phyloP scores from a whole-genome alignment of 805 yeast species.

The Diddensiella caesifluorescens region DNA sequence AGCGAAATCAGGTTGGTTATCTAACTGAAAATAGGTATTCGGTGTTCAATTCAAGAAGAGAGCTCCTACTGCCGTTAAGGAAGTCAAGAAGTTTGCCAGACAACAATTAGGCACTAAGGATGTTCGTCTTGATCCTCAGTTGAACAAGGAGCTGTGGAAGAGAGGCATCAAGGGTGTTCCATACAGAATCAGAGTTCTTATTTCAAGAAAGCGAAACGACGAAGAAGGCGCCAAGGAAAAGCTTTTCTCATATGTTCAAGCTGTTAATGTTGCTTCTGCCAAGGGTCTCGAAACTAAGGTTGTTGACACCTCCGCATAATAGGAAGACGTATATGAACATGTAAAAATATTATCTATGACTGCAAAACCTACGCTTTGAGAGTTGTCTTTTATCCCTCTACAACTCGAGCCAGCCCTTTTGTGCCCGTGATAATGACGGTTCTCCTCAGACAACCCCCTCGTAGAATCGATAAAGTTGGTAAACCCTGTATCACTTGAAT shows the following conservation, averaged over 20 bases:
- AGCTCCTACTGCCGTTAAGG: constrained; percentile 99
- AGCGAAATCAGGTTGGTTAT: neutral
- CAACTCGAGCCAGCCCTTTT: too few species aligned
- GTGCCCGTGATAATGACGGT: too few species aligned
- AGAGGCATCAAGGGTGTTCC: constrained; percentile 99
- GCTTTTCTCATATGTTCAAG: constrained; percentile 97
- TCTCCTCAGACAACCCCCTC: too few species aligned
- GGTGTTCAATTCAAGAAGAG: constrained; percentile 99
- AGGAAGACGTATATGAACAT: constrained; percentile 1
- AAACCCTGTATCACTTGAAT: too few species aligned
- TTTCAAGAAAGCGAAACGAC: constrained; percentile 99
- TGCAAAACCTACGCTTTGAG: too few species aligned
- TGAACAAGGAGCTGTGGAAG: constrained; percentile 98
- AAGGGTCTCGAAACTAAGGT: constrained; percentile 98
- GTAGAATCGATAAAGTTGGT: too few species aligned
- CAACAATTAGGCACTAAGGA: constrained; percentile 99
- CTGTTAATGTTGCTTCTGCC: constrained; percentile 87
- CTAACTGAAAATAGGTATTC: constrained; percentile 55
- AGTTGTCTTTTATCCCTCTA: too few species aligned
- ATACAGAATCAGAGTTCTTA: constrained; percentile 96
- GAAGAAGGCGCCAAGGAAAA: constrained; percentile 99
- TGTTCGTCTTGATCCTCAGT: constrained; percentile 97
- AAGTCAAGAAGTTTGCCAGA: constrained; percentile 96
- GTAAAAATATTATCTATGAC: constrained; percentile 1
- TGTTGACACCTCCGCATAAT: constrained; percentile 69